Evolutionary conservation across 805 yeast genomes (phyloP).

Genomic region (Wickerhamomyces kurtzmanii): DNA sequence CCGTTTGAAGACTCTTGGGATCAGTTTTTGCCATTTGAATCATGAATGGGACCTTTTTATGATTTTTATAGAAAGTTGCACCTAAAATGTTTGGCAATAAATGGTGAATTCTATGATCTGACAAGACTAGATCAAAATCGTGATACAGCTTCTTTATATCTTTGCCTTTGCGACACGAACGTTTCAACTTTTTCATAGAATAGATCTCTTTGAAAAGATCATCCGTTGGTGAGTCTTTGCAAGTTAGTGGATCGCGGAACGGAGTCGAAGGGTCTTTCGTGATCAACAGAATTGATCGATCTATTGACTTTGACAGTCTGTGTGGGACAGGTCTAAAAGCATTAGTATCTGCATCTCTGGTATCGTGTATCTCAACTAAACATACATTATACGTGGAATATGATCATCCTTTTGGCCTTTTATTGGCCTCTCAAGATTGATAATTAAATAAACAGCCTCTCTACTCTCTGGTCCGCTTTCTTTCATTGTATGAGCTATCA

Average conservation of each 20-base stretch:
- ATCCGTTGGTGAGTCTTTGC: constrained; percentile 43
- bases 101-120: constrained; percentile 60
- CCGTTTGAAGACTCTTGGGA: constrained; percentile 18
- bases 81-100: constrained; percentile 51
- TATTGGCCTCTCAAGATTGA: constrained; percentile 38
- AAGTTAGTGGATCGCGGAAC: constrained; percentile 38
- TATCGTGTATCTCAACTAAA: not conserved
- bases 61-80: constrained; percentile 48
- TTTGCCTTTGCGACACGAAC: constrained; percentile 31
- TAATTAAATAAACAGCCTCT: constrained; percentile 20
- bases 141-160: constrained; percentile 38
- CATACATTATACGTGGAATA: constrained; percentile 41
- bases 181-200: constrained; percentile 46
- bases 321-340: constrained; percentile 34
- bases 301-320: constrained; percentile 37
- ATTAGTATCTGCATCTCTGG: constrained; percentile 1
- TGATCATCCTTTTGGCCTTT: constrained; percentile 33
- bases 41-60: constrained; percentile 60
- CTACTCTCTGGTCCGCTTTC: constrained; percentile 4
- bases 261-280: constrained; percentile 66
- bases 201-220: constrained; percentile 53
- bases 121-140: constrained; percentile 58
- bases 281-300: constrained; percentile 45
- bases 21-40: constrained; percentile 38
- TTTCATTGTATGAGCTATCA: constrained; percentile 19